Evolutionary conservation across 345 rosid species (phyloP).

Genomic region (Hibiscus tridactylites): DNA sequence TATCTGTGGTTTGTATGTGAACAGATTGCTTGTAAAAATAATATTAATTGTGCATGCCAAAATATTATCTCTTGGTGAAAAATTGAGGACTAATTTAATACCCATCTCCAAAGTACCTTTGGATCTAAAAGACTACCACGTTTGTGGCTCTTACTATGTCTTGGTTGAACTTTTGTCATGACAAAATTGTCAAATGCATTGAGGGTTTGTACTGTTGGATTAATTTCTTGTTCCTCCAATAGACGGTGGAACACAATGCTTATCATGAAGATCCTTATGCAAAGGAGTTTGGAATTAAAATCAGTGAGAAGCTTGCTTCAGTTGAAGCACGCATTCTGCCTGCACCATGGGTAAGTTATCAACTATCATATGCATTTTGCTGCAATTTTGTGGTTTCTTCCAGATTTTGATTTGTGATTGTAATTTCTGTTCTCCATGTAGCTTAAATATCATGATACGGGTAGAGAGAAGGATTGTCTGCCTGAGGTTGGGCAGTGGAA

Average conservation of each 20-base stretch:
- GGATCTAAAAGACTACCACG: not conserved
- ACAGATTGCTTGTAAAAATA: not conserved
- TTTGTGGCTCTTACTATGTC: not conserved
- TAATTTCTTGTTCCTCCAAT: constrained; percentile 1
- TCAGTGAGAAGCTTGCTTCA: constrained; percentile 75
- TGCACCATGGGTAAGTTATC: constrained; percentile 68
- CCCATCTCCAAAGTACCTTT: not conserved
- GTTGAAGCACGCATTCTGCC: constrained; percentile 97
- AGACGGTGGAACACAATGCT: constrained; percentile 82
- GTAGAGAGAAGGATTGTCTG: constrained; percentile 71
- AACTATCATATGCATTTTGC: not conserved
- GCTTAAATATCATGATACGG: constrained; percentile 96
- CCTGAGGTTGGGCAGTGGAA: constrained; percentile 99
- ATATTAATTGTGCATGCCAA: not conserved
- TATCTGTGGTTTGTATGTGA: not conserved
- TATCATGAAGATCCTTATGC: constrained; percentile 75
- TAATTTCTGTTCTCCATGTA: constrained; percentile 19
- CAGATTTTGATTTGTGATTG: not conserved
- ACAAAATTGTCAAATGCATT: not conserved
- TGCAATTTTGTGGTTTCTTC: not conserved
- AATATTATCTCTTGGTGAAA: not conserved
- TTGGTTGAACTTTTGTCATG: not conserved
- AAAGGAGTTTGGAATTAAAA: constrained; percentile 90
- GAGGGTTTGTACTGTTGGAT: not conserved
- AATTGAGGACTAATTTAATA: not conserved